Conservation (phyloP, 2,329 filamentous ascomycete species). For the Ophiostoma montium region DNA sequence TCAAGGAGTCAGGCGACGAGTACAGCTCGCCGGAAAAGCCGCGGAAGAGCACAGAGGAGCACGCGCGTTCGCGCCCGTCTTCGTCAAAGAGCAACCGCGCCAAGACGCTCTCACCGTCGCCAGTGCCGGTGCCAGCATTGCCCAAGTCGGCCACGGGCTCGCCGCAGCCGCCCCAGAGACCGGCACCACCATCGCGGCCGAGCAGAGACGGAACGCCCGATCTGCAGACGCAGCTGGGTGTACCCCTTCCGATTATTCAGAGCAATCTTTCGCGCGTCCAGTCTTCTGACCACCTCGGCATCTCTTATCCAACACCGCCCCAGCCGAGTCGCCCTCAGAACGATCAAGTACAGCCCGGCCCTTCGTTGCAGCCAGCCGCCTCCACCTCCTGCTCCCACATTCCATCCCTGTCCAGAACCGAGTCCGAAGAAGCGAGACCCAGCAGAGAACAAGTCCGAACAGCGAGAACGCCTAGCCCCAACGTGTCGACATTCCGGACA, state of each 20-base stretch:
- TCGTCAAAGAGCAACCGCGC: slow-evolving; percentile 1
- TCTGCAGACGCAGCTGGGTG: slow-evolving; percentile 36
- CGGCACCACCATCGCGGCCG: slow-evolving; percentile 41
- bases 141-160: slow-evolving; percentile 9
- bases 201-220: slow-evolving; percentile 55
- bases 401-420: slow-evolving; percentile 13
- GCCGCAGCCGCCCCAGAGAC: slow-evolving; percentile 15
- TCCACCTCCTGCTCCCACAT: neutral
- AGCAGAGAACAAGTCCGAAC: slow-evolving; percentile 1
- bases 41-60: neutral
- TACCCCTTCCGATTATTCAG: slow-evolving; percentile 42
- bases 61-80: neutral
- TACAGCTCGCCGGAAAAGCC: slow-evolving; percentile 26
- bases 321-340: slow-evolving; percentile 2
- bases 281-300: slow-evolving; percentile 34
- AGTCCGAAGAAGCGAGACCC: neutral
- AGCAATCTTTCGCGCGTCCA: slow-evolving; percentile 43
- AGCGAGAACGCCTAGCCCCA: slow-evolving; percentile 39
- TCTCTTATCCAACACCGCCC: slow-evolving; percentile 12
- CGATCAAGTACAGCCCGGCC: neutral
- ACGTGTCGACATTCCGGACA: slow-evolving; percentile 40
- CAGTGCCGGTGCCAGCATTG: neutral
- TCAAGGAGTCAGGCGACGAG: slow-evolving; percentile 24
- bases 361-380: neutral
- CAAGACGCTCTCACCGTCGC: slow-evolving; percentile 14